Percentiles rank a stretch among this genome's conserved stretches.
Evolutionary conservation across 2,329 filamentous ascomycete species (phyloP).

Genomic region (Ascochyta pisi): DNA sequence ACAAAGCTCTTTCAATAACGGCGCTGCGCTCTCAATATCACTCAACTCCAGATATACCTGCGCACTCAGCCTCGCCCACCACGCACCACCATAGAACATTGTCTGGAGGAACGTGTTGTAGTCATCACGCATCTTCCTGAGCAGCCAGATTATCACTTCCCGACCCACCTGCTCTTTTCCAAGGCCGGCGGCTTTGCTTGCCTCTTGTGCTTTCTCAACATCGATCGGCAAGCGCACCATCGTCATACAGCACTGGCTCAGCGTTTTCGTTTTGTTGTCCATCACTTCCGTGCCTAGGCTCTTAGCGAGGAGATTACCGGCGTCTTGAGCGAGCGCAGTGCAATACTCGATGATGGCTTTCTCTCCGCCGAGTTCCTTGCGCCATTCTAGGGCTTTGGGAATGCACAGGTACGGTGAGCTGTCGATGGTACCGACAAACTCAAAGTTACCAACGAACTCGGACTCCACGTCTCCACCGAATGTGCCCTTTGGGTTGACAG

Average conservation of each 20-base stretch:
- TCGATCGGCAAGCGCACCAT: constrained; percentile 77
- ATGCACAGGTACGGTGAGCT: constrained; percentile 75
- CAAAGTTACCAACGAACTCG: constrained; percentile 72
- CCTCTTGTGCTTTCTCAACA: constrained; percentile 39
- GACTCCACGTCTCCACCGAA: constrained; percentile 54
- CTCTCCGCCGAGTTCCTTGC: constrained; percentile 76
- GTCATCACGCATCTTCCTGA: constrained; percentile 52
- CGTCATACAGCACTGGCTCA: constrained; percentile 72
- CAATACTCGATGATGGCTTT: constrained; percentile 70
- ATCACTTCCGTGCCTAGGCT: constrained; percentile 74
- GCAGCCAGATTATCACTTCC: constrained; percentile 52
- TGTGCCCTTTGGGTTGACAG: constrained; percentile 34
- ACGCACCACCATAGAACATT: constrained; percentile 64
- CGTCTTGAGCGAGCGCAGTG: constrained; percentile 67
- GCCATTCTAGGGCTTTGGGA: constrained; percentile 74
- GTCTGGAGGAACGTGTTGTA: constrained; percentile 78
- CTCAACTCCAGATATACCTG: constrained; percentile 83
- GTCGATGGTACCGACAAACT: constrained; percentile 79
- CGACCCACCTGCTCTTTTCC: constrained; percentile 28
- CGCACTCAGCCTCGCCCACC: constrained; percentile 77
- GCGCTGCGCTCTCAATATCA: constrained; percentile 77
- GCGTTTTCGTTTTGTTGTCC: constrained; percentile 67
- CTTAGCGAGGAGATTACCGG: constrained; percentile 65
- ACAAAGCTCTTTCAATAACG: constrained; percentile 65
- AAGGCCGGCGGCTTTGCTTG: constrained; percentile 26